Base-by-base conservation (phyloP, 2,329 filamentous ascomycete species). In the Neonectria faginata region DNA sequence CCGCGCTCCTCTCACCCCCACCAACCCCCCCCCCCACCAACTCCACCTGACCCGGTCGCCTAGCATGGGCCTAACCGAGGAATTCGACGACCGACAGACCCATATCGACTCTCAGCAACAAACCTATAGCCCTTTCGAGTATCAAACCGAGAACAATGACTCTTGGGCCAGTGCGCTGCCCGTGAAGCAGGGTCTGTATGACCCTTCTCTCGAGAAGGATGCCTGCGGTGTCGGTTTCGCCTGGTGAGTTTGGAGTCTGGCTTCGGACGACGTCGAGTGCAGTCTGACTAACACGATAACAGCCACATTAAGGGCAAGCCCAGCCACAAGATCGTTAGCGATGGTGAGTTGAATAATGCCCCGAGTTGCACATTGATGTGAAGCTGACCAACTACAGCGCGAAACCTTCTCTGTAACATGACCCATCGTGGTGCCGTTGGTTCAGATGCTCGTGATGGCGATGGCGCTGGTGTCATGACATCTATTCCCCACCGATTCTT, bases 401-500 rank as follows among this genome's bases (percentile, higher is more conserved):
- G 93, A 71, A 97, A 94, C 82, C 86, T 99, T 67, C 90, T 99
- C 69, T 99, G 96, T 87, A 98, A 99, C 88, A 99, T 99, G 96
- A 98, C 96, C 86, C 96, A 99, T 86, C 92, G 96, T 80, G 96
- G 96, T 86, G 96, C 96, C 69, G 95, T 98, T 74, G 96, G 96
- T 74, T 98, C 96, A 66, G 96, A 99, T 85, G 94, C 94, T 77
- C 92, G 96, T 85, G 96, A 99, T 79, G 96, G 96, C 79, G 96
- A 99, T 79, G 96, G 96, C 80, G 96, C 96, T 75, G 96, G 96
- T 88, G 95, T 98, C 78, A 99, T 99, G 96, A 98, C 95, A 72
- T 97, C 94, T 65, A 97, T 99, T 76, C 96, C 96, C 65, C 95
- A 98, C 85, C 94, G 91, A 81, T 98, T 99, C 85, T 98, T 99